Evolutionary conservation across 2,329 filamentous ascomycete genomes (phyloP), one percentile per base, ranked within the genome.

Genomic region (Nannizzia gypsea): DNA sequence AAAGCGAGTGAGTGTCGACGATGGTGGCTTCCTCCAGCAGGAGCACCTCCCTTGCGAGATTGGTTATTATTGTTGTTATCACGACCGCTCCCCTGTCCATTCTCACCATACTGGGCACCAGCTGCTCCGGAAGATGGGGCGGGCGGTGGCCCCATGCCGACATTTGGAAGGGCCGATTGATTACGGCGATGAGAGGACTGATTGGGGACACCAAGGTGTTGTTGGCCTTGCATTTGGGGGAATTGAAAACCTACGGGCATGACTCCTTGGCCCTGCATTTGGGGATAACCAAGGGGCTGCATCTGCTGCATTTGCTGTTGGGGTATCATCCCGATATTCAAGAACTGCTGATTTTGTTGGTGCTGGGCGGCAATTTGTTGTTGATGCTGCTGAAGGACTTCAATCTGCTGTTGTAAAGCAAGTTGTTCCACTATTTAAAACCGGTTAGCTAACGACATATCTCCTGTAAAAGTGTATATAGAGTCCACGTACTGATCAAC

Each of bases 291-390:
- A 36, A 36, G 31, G 31, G 31, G 9, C 8, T 36, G 31, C 66
- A 84, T 85, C 63, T 84, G 83, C 66, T 83, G 84, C 62, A 96
- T 80, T 67, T 84, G 82, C 77, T 96, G 92, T 69, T 88, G 87
- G 58, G 89, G 87, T 67, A 88, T 87, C 69, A 97, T 86, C 13
- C 61, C 61, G 88, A 96, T 91, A 74, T 93, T 96, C 69, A 96
- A 87, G 79, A 96, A 96, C 77, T 97, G 92, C 77, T 96, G 91
- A 71, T 44, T 36, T 36, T 36, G 38, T 5, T 50, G 22, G 1
- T 96, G 90, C 65, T 90, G 93, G 68, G 90, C 90, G 76, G 95
- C 89, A 71, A 97, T 95, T 73, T 96, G 91, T 75, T 97, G 91
- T 74, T 97, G 93, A 74, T 97, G 93, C 74, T 96, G 90, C 78